These are phyloP conservation scores for Trametopsis cervina DNA, from an alignment of 768 basidiomycete species.

Conservation along the genomic window DNA sequence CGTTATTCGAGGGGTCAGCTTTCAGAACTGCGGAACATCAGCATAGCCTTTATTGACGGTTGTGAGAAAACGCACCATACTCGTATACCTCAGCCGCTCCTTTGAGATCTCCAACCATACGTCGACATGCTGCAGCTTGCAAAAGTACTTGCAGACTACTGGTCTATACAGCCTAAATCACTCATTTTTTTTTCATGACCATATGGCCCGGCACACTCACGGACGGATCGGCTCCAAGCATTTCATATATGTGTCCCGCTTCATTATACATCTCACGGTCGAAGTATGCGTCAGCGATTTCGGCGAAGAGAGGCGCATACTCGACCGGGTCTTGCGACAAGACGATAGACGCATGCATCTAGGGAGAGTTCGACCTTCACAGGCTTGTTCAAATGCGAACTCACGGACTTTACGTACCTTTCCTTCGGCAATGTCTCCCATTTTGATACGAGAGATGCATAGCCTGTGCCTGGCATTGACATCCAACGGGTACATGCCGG, in stretches of 20 bases:
- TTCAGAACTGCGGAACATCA: slow-evolving; percentile 50
- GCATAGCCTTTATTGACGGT: not conserved
- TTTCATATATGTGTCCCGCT: slow-evolving; percentile 75
- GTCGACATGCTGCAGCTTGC: slow-evolving; percentile 77
- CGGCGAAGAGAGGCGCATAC: slow-evolving; percentile 71
- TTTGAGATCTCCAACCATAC: slow-evolving; percentile 64
- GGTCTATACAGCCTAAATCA: slow-evolving; percentile 39
- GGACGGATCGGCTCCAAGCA: slow-evolving; percentile 65
- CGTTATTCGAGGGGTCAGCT: slow-evolving; percentile 68
- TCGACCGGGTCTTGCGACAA: slow-evolving; percentile 65
- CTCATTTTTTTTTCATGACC: not conserved
- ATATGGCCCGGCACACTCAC: slow-evolving; percentile 34
- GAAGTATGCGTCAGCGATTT: slow-evolving; percentile 83
- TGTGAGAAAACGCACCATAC: slow-evolving; percentile 44
- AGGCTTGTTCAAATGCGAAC: slow-evolving; percentile 16
- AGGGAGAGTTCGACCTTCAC: not conserved
- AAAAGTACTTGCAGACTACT: slow-evolving; percentile 64
- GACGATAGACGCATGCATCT: slow-evolving; percentile 77
- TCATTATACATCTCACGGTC: slow-evolving; percentile 69
- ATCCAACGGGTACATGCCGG: slow-evolving; percentile 59
- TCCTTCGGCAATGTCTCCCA: slow-evolving; percentile 76
- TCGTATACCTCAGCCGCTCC: slow-evolving; percentile 82
- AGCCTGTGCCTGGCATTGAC: slow-evolving; percentile 78
- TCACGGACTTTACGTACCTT: too few relatives aligned
- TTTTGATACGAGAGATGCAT: slow-evolving; percentile 73